Evolutionary conservation across 2,329 filamentous ascomycete species (phyloP), one percentile per base, ranked within the genome.

Genomic region (Hypoxylon sp.): DNA sequence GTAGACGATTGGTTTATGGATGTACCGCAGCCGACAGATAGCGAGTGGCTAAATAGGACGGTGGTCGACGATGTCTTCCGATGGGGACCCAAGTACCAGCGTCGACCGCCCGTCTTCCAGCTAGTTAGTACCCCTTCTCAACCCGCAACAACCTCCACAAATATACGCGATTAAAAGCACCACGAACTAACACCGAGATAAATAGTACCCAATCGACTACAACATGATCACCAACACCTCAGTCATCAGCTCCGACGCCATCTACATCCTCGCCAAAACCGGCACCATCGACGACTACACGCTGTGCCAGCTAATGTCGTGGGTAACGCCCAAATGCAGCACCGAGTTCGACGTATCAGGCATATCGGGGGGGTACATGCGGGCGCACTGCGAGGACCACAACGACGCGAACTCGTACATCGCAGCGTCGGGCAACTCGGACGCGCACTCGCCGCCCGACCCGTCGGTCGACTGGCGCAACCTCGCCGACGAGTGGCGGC

Each of bases 61-160:
- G 84, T 81, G 0, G 87, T 93, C 0, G 91, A 94, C 72, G 86
- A 92, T 2, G 80, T 94, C 1, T 95, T 95, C 73, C 82, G 83
- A 8, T 94, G 91, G 88, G 89, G 89, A 0, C 73, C 82, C 1
- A 78, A 83, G 32, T 83, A 88, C 57, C 67, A 76, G 0, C 82
- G 89, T 42, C 79, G 80, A 0, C 86, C 87, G 6, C 89, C 86
- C 0, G 82, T 86, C 5, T 90, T 88, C 70, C 80, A 74, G 62
- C 75, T 83, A 53, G 84, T 80, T 79, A 78, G 78, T 21, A 42
- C 19, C n/a, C 10, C 32, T 13, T 32, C 31, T 32, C 31, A 11
- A 32, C 6, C 11, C 31, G 31, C 7, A 32, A 32, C 10, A 32
- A 32, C 3, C 7, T 6, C 31, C 6, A 32, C 31, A 7, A 2